phyloP scores from a whole-genome alignment of 169 alveolate genomes.

The Plasmodium cynomolgi region DNA sequence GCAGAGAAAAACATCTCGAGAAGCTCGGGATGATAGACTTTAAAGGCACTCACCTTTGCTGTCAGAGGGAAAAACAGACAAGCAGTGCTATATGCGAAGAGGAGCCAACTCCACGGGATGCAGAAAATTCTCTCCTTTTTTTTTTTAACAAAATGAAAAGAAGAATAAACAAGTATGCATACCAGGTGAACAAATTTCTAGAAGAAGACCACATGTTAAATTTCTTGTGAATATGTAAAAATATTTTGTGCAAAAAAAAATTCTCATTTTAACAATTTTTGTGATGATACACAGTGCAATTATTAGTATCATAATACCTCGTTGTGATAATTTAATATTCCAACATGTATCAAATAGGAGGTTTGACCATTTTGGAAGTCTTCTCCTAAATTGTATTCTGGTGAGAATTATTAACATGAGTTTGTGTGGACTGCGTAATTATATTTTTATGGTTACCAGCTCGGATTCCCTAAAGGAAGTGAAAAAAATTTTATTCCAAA shows the following conservation, averaged over 20 bases:
- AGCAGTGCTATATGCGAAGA: not conserved
- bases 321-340: conserved; percentile 31
- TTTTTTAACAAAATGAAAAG: not conserved
- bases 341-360: conserved; percentile 11
- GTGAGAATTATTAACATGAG: conserved; percentile 15
- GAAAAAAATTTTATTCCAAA: conserved; percentile 8
- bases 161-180: not conserved
- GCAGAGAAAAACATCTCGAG: not conserved
- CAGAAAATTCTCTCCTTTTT: not conserved
- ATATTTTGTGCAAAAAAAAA: conserved; percentile 22
- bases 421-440: conserved; percentile 17
- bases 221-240: conserved; percentile 54
- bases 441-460: conserved; percentile 37
- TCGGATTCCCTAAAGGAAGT: conserved; percentile 21
- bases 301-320: conserved; percentile 42
- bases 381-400: conserved; percentile 13
- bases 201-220: conserved; percentile 28
- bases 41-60: not conserved
- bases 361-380: not conserved
- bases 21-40: not conserved
- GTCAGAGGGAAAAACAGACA: not conserved
- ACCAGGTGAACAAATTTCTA: not conserved
- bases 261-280: conserved; percentile 17
- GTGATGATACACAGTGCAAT: conserved; percentile 38
- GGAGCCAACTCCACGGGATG: not conserved